Evolutionary conservation across 1,284 basidiomycete genomes (phyloP), one percentile per base, ranked within the genome.

Genomic region (Rhodotorula sp.): DNA sequence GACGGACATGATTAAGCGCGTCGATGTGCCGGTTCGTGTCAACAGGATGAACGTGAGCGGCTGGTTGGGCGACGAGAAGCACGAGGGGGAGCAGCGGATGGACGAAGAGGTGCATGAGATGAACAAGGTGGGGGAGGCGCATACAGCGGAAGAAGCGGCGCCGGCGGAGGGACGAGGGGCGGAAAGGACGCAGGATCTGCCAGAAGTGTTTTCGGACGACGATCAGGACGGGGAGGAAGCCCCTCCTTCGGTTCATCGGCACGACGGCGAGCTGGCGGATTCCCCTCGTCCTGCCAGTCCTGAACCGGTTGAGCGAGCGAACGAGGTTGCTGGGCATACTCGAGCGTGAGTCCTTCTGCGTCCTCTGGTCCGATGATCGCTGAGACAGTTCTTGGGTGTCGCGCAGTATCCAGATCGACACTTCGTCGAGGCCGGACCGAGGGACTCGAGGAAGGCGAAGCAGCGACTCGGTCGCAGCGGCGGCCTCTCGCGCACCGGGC

Each of bases 1-100:
- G 52, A 83, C 88, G 47, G 88, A 91, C 71, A 94, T 94, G 92
- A 94, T 95, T 75, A 86, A 88, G 52, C 83, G 92, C 51, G 86
- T 91, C 80, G 82, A 83, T 54, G 87, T 87, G 1, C 90, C 91
- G 2, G 89, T 88, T 71, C 84, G 87, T n/a, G 85, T 96, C 55
- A 88, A 94, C 78, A 90, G 90, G 3, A 93, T 88, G 80, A 92
- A 89, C 16, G 86, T 76, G 5, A 69, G 68, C 44, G 78, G 78
- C 1, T 73, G 75, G 55, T 40, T 79, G 6, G 11, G 75, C 75
- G 13, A 84, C n/a, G 52, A 40, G 51, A 26, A 30, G 37, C 24
- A n/a, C 20, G 13, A 26, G 26, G 28, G 40, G 28, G 34, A 37
- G 9, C 6, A 51, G 48, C 9, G 63, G 13, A 44, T 11, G 40